Percentiles rank a stretch among this genome's conserved stretches.
Conservation (phyloP, 768 basidiomycete genomes). For the Tylopilus vinaceipallidus region DNA sequence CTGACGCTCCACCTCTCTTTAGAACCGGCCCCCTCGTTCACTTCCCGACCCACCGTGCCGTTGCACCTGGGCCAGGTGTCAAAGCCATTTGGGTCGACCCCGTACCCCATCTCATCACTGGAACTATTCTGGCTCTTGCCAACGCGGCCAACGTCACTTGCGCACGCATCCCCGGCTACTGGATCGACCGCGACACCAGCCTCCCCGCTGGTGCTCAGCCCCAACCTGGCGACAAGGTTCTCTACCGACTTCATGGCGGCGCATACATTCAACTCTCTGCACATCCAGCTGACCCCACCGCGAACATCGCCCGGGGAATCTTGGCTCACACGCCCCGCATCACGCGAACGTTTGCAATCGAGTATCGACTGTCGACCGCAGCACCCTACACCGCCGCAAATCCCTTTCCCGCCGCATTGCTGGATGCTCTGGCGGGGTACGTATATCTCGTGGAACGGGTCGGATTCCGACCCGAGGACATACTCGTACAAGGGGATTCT, state of each 20-base stretch:
- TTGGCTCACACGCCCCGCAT: slow-evolving; percentile 15
- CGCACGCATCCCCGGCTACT: slow-evolving; percentile 35
- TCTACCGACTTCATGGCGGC: slow-evolving; percentile 35
- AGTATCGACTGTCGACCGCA: slow-evolving; percentile 45
- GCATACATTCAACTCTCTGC: slow-evolving; percentile 27
- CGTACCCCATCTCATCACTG: slow-evolving; percentile 32
- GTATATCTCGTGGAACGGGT: slow-evolving; percentile 44
- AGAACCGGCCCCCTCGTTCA: slow-evolving; percentile 20
- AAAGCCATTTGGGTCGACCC: slow-evolving; percentile 37
- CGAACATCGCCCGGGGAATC: slow-evolving; percentile 22
- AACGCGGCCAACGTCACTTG: slow-evolving; percentile 26
- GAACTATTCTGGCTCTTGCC: slow-evolving; percentile 30
- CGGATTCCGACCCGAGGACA: slow-evolving; percentile 40
- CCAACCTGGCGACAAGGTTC: slow-evolving; percentile 31
- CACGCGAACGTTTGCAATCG: slow-evolving; percentile 37
- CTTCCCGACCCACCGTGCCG: slow-evolving; percentile 21
- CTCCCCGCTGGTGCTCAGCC: slow-evolving; percentile 21
- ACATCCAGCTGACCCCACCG: slow-evolving; percentile 25
- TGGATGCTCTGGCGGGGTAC: slow-evolving; percentile 53
- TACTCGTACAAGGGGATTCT: slow-evolving; percentile 52
- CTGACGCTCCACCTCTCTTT: not conserved
- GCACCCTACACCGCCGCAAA: slow-evolving; percentile 28
- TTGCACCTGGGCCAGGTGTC: slow-evolving; percentile 20
- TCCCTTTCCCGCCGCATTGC: slow-evolving; percentile 51
- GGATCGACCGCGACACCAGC: slow-evolving; percentile 27